Base-by-base conservation (phyloP, 768 basidiomycete genomes). In the Kwoniella newhampshirensis region DNA sequence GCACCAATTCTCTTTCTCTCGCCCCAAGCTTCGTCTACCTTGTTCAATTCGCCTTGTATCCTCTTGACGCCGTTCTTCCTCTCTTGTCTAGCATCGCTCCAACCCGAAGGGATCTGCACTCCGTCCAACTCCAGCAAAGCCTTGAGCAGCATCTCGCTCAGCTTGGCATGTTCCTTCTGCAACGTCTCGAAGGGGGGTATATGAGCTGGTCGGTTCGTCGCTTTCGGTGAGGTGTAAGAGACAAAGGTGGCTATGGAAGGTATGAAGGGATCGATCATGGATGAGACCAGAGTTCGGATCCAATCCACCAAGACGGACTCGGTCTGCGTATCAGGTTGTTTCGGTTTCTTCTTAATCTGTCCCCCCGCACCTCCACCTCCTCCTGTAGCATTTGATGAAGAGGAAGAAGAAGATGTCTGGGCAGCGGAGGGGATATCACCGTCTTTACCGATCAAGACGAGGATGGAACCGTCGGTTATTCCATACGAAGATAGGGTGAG, bases 81-180 rank as follows among this genome's bases (percentile, higher is more conserved):
- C 73, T 87, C 84, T 63, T 79, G 80, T 67, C 93, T 82, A 13
- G 91, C 92, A 4, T 85, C 81, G 8, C 82, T 81, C 88, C 91
- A 96, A 47, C 84, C 82, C 35, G 80, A 79, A 42, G 89, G 87
- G 18, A 90, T 81, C 37, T 80, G 78, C 67, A 96, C 81, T 47
- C 87, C 88, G 67, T 98, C 94, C 30, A 98, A 79, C 47, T 88
- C 84, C 18, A 98, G 81, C 25, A 98, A 80, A n/a, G 85, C 82
- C 73, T 96, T 92, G 23, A 96, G 81, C 23, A 98, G 81, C 54
- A 89, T 77, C 77, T 97, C 94, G 23, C 83, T 85, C 49, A 98
- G 78, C 17, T 88, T 77, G 12, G 78, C 77, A 61, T 85, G 83
- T 52, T 82, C 81, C 54, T 76, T 77, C 54, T 77, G 78, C 8